A percentile compares a stretch with the other conserved stretches of the same genome.
These are phyloP conservation scores for Cucurbita pepo DNA, from an alignment of 306 rosid genomes.

Conservation along the genomic window DNA sequence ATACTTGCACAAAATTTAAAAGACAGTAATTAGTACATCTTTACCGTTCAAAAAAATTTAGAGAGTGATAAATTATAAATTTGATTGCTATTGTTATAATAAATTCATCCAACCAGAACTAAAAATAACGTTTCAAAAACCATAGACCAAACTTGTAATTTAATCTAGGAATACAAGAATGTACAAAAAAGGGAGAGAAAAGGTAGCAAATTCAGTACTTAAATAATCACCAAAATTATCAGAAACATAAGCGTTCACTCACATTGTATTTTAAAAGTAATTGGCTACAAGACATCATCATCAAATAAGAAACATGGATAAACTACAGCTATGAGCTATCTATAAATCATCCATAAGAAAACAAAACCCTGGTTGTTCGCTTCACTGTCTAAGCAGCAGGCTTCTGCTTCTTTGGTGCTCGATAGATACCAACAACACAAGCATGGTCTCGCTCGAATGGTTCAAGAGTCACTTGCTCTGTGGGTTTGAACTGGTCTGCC, in stretches of 20 bases:
- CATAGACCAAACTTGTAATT: too few relatives aligned
- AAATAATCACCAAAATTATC: neutral
- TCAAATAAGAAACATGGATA: neutral
- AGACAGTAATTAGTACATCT: too few relatives aligned
- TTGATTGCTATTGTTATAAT: too few relatives aligned
- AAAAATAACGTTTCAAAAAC: too few relatives aligned
- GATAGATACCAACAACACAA: constrained; percentile 73
- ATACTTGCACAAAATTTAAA: too few relatives aligned
- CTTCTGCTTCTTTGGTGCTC: constrained; percentile 46
- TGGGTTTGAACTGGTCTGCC: constrained; percentile 75
- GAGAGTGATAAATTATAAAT: too few relatives aligned
- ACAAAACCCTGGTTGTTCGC: neutral
- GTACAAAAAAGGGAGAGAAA: too few relatives aligned
- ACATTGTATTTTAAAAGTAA: neutral
- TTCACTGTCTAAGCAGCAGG: constrained; percentile 11
- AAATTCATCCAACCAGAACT: too few relatives aligned
- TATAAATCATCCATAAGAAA: neutral
- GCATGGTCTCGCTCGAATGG: constrained; percentile 96
- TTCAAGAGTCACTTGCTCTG: constrained; percentile 78
- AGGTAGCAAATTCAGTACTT: neutral
- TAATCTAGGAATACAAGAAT: too few relatives aligned
- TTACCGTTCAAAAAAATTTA: too few relatives aligned
- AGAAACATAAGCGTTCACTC: neutral
- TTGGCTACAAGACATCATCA: neutral
- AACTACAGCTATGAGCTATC: neutral